These are phyloP conservation scores for Pichia paraexigua DNA, from an alignment of 805 yeast genomes.

Conservation along the genomic window DNA sequence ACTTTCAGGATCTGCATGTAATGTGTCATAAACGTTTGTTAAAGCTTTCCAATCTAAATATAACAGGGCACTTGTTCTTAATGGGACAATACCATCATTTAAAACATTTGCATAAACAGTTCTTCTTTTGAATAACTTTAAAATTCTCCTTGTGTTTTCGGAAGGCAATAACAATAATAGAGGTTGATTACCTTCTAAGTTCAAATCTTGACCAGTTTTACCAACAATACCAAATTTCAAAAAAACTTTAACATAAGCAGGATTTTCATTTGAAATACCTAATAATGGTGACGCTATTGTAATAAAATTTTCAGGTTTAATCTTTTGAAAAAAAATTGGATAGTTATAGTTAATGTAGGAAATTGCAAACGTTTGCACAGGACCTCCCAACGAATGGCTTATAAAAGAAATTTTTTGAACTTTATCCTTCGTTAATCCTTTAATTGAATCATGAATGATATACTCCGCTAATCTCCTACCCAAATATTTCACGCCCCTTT, in stretches of 20 bases:
- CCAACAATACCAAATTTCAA: conserved; percentile 88
- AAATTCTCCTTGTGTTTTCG: conserved; percentile 58
- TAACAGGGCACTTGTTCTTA: conserved; percentile 79
- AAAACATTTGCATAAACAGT: conserved; percentile 85
- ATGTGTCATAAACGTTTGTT: conserved; percentile 35
- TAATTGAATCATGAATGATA: conserved; percentile 43
- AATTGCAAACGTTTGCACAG: conserved; percentile 83
- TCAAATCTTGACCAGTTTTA: conserved; percentile 84
- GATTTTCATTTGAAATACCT: conserved; percentile 85
- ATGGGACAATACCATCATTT: conserved; percentile 93
- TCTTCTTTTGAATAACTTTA: conserved; percentile 58
- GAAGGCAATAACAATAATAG: conserved; percentile 68
- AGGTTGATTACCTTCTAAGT: conserved; percentile 53
- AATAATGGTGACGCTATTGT: conserved; percentile 82
- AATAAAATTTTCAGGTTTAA: conserved; percentile 71
- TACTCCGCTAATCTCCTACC: conserved; percentile 78
- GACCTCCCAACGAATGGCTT: conserved; percentile 92
- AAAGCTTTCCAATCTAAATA: conserved; percentile 82
- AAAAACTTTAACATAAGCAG: conserved; percentile 75
- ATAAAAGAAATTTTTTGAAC: conserved; percentile 63
- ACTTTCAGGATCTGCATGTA: conserved; percentile 7
- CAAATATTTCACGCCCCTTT: conserved; percentile 74
- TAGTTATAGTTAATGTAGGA: conserved; percentile 64
- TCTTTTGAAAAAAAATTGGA: conserved; percentile 60
- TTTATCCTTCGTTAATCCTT: conserved; percentile 1